phyloP scores from a whole-genome alignment of 108 stramenopile species.

The Epithemia pelagica region DNA sequence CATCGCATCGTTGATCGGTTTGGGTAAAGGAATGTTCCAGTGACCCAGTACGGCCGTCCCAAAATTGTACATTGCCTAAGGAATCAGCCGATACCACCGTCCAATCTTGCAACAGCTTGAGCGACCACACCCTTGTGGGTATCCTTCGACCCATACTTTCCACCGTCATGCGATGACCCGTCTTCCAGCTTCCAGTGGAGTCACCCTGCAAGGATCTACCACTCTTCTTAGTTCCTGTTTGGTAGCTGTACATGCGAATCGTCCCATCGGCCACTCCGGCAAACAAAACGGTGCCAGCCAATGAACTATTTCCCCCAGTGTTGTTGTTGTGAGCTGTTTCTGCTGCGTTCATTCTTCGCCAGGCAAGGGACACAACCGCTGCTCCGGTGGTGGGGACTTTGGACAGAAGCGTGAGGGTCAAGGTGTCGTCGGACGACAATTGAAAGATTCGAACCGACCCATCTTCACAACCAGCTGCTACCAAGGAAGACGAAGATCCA shows the following conservation, averaged over 20 bases:
- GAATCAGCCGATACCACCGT: slow-evolving; percentile 89
- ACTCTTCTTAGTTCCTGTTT: background rate
- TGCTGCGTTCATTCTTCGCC: slow-evolving; percentile 34
- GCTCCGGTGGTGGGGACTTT: slow-evolving; percentile 72
- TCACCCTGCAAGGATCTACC: slow-evolving; percentile 4
- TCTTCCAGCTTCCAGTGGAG: slow-evolving; percentile 30
- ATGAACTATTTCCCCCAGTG: slow-evolving; percentile 1
- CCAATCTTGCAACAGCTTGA: slow-evolving; percentile 65
- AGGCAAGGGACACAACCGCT: slow-evolving; percentile 79
- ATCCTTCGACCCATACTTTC: slow-evolving; percentile 60
- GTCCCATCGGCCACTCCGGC: slow-evolving; percentile 90
- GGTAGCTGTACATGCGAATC: slow-evolving; percentile 66
- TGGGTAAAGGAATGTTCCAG: slow-evolving; percentile 72
- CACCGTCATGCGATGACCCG: slow-evolving; percentile 79
- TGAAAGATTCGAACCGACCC: slow-evolving; percentile 78
- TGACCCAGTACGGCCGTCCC: slow-evolving; percentile 84
- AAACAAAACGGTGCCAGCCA: slow-evolving; percentile 66
- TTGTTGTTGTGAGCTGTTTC: slow-evolving; percentile 5
- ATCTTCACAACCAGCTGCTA: slow-evolving; percentile 63
- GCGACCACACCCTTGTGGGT: slow-evolving; percentile 82
- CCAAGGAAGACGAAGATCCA: slow-evolving; percentile 9
- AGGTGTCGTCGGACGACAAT: slow-evolving; percentile 11
- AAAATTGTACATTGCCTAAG: slow-evolving; percentile 84
- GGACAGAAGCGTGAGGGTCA: slow-evolving; percentile 51
- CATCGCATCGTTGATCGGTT: slow-evolving; percentile 76